Conservation (phyloP, 164 flowering plant genomes). For the Houttuynia cordata region DNA sequence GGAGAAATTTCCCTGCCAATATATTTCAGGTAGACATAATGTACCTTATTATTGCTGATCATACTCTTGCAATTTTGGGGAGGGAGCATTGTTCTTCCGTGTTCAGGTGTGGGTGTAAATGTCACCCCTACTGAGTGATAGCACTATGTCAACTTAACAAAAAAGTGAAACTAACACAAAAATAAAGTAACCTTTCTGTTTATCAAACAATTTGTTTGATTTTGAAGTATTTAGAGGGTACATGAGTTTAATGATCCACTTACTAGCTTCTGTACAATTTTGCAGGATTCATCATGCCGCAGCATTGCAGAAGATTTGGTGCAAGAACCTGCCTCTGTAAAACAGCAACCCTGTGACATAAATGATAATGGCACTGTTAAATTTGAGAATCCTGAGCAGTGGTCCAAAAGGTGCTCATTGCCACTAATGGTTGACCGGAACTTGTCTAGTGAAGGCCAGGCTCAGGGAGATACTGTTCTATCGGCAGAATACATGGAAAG, state of each 20-base stretch:
- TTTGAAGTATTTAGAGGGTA: too few species aligned
- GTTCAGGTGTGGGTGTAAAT: neutral
- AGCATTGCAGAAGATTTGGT: slow-evolving; percentile 7
- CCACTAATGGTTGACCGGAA: slow-evolving; percentile 20
- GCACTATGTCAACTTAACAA: too few species aligned
- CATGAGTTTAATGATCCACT: too few species aligned
- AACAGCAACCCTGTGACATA: slow-evolving; percentile 6
- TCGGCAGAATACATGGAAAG: slow-evolving; percentile 40
- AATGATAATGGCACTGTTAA: slow-evolving; percentile 22
- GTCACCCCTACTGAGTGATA: too few species aligned
- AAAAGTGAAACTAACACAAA: neutral
- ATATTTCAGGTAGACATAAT: slow-evolving; percentile 42
- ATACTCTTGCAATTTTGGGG: neutral
- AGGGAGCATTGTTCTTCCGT: neutral
- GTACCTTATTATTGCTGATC: neutral
- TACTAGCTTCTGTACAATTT: neutral
- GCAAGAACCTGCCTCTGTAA: slow-evolving; percentile 6
- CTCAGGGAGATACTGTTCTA: slow-evolving; percentile 13
- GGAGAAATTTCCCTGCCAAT: slow-evolving; percentile 36
- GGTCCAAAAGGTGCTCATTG: slow-evolving; percentile 27
- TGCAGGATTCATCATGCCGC: slow-evolving; percentile 27
- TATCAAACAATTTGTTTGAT: neutral
- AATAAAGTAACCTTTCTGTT: neutral
- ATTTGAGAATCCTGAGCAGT: slow-evolving; percentile 15
- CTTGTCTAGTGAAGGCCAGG: slow-evolving; percentile 7